Percentiles rank a stretch among this genome's conserved stretches.
These are phyloP conservation scores for Penicillium hesseltinei DNA, from an alignment of 2,329 filamentous ascomycete genomes.

Conservation along the genomic window DNA sequence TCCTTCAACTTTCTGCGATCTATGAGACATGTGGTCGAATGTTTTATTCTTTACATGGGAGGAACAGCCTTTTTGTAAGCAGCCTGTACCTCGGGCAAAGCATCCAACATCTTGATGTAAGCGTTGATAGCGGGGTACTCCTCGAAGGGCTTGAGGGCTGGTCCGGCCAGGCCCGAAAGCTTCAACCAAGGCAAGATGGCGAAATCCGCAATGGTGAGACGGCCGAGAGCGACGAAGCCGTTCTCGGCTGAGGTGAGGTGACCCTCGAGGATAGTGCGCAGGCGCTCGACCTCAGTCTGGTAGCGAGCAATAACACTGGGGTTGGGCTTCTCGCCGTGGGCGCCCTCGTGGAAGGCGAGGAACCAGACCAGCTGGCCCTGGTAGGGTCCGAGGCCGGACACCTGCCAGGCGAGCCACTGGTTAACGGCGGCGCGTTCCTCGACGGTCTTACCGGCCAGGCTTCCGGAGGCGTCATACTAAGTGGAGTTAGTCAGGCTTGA, in stretches of 20 bases:
- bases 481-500: neutral
- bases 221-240: slow-evolving; percentile 6
- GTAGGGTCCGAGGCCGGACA: slow-evolving; percentile 11
- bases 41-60: neutral
- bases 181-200: slow-evolving; percentile 10
- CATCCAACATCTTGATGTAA: neutral
- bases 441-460: slow-evolving; percentile 2
- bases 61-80: slow-evolving; percentile 3
- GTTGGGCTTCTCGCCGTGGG: slow-evolving; percentile 10
- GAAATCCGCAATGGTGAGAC: slow-evolving; percentile 11
- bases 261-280: slow-evolving; percentile 7
- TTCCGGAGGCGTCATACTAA: slow-evolving; percentile 7
- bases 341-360: slow-evolving; percentile 7
- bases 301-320: slow-evolving; percentile 5
- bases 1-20: neutral
- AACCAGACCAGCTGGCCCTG: slow-evolving; percentile 11
- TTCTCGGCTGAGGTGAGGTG: slow-evolving; percentile 5
- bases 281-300: slow-evolving; percentile 8
- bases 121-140: slow-evolving; percentile 2
- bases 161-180: slow-evolving; percentile 1
- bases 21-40: neutral
- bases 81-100: slow-evolving; percentile 1
- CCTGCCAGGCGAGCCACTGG: slow-evolving; percentile 12
- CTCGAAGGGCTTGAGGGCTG: slow-evolving; percentile 1
- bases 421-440: slow-evolving; percentile 8